Conservation (phyloP, 2,329 filamentous ascomycete genomes). For the Tolypocladium endophyticum region DNA sequence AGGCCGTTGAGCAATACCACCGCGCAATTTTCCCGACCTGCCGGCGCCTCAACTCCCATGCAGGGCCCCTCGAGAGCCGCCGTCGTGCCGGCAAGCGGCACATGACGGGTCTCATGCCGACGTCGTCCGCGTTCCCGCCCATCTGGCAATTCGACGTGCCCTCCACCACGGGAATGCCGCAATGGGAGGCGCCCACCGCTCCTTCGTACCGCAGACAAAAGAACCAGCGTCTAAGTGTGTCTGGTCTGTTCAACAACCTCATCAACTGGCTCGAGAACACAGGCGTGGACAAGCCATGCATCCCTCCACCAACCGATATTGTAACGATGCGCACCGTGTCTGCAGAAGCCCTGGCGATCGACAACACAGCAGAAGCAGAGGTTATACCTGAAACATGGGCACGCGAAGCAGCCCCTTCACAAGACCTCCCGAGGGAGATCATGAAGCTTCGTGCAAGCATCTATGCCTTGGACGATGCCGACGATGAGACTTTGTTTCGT, state of each 20-base stretch:
- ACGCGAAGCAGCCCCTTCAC: not conserved
- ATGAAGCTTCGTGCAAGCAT: slow-evolving; percentile 6
- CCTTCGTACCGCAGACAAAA: slow-evolving; percentile 15
- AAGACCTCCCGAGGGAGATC: slow-evolving; percentile 6
- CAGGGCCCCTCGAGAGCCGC: slow-evolving; percentile 44
- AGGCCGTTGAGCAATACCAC: slow-evolving; percentile 20
- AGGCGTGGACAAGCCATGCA: slow-evolving; percentile 10
- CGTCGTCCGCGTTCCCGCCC: slow-evolving; percentile 23
- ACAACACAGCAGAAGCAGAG: not conserved
- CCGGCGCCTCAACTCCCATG: slow-evolving; percentile 29
- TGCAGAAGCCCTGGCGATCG: slow-evolving; percentile 3
- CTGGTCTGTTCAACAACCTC: slow-evolving; percentile 14
- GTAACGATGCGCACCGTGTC: not conserved
- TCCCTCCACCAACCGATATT: slow-evolving; percentile 4
- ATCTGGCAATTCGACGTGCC: slow-evolving; percentile 37
- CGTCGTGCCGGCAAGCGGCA: slow-evolving; percentile 41
- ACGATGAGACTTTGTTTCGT: slow-evolving; percentile 2
- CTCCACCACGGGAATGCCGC: slow-evolving; percentile 35
- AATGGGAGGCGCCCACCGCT: slow-evolving; percentile 38
- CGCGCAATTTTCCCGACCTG: slow-evolving; percentile 8
- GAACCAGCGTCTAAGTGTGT: slow-evolving; percentile 8
- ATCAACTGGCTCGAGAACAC: slow-evolving; percentile 17
- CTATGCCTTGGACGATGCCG: not conserved
- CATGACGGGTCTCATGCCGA: slow-evolving; percentile 39
- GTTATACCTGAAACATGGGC: not conserved